Base-by-base conservation (phyloP, 2,329 filamentous ascomycete species). In the Seiridium unicorne region DNA sequence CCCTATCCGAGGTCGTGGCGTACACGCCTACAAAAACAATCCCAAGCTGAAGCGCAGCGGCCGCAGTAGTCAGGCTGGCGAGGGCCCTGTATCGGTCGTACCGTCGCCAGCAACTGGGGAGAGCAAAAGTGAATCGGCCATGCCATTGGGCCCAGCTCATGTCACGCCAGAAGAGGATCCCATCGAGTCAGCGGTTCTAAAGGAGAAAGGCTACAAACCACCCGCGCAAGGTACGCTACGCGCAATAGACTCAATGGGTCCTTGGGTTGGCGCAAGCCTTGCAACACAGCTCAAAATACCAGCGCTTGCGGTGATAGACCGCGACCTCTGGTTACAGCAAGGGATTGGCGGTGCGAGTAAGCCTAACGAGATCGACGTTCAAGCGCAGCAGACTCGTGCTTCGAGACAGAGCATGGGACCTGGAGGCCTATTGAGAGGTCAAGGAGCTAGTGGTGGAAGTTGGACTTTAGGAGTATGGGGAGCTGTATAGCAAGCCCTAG, bases 221-320 rank as follows among this genome's bases (percentile, higher is more conserved):
- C 62, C 71, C 4, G 69, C 85, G 1, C 83, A 85, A 44, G 89
- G 89, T 2, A 76, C 80, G 35, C 76, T 93, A 44, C 82, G 90
- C 34, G 88, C 83, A 2, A 76, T 92, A 2, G 86, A 91, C 62
- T 87, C 88, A 1, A 74, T 93, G 1, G 91, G 91, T 0, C 78
- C 90, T 2, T 94, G 90, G 90, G 83, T 84, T 26, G 91, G 91
- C 9, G 90, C 87, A 3, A 92, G 89, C 70, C 70, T 94, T 58
- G 76, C 90, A 18, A 84, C 88, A 3, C 85, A 89, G 64, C 77
- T 93, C 61, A 89, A 88, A 60, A 80, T 92, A 3, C 84, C 86
- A 42, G 86, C 89, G 2, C 81, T 91, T 57, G 88, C 89, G 2
- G 84, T 88, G 36, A 78, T 93, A 26, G 90, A 93, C 63, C 80